phyloP scores from a whole-genome alignment of 1,139 yeast genomes.

The Scheffersomyces lignicola region DNA sequence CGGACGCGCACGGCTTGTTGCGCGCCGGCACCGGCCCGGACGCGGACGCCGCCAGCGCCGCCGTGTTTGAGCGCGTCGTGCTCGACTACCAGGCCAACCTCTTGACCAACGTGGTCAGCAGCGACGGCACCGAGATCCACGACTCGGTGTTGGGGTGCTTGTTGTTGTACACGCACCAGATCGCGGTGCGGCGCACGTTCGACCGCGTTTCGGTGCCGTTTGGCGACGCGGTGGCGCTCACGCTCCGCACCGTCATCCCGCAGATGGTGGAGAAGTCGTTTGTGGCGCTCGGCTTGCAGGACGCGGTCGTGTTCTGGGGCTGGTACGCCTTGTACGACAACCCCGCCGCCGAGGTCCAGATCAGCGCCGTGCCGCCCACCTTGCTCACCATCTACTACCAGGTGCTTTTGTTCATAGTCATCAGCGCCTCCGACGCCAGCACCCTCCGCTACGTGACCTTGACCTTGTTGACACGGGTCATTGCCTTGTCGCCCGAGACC shows the following conservation, averaged over 20 bases:
- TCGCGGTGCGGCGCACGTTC: conserved; percentile 16
- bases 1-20: conserved; percentile 27
- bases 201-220: conserved; percentile 22
- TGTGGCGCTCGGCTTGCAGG: conserved; percentile 24
- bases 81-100: conserved; percentile 36
- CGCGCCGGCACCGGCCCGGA: conserved; percentile 17
- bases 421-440: conserved; percentile 13
- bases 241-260: conserved; percentile 38
- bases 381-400: conserved; percentile 37
- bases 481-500: conserved; percentile 57
- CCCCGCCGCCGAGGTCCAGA: conserved; percentile 26
- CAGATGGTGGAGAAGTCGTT: conserved; percentile 33
- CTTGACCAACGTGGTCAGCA: conserved; percentile 24
- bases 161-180: conserved; percentile 26
- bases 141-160: conserved; percentile 34
- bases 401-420: conserved; percentile 27
- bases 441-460: conserved; percentile 32
- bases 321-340: conserved; percentile 37
- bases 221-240: conserved; percentile 33
- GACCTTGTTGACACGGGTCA: conserved; percentile 54
- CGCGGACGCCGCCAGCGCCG: conserved; percentile 27
- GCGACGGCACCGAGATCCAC: conserved; percentile 25
- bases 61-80: conserved; percentile 34
- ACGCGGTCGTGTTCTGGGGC: conserved; percentile 36
- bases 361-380: conserved; percentile 31